Conservation (phyloP, 2,329 filamentous ascomycete species). For the Pyricularia grisea region DNA sequence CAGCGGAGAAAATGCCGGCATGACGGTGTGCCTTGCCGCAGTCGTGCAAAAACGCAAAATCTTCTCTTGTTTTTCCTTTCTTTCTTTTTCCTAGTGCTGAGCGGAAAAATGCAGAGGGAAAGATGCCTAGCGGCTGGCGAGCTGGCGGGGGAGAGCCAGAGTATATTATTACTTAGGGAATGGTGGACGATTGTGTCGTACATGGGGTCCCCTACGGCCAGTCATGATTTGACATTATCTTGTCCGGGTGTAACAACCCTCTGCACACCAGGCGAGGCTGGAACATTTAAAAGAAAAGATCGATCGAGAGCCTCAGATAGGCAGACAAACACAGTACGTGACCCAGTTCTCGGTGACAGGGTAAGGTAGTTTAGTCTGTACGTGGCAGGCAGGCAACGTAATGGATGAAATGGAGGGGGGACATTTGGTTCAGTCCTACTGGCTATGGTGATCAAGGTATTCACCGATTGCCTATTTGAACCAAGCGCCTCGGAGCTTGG, state of each 20-base stretch:
- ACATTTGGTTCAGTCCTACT: not conserved
- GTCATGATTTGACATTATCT: not conserved
- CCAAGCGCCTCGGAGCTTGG: not conserved
- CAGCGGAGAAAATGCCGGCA: not conserved
- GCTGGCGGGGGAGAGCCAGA: not conserved
- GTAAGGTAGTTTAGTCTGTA: too few species aligned
- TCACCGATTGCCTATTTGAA: not conserved
- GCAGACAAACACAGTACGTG: not conserved
- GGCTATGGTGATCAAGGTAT: not conserved
- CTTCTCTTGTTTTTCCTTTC: too few species aligned
- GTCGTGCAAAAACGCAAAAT: not conserved
- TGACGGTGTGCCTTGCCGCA: conserved; percentile 1
- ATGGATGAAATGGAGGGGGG: not conserved
- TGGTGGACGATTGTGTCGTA: not conserved
- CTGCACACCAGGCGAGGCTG: not conserved
- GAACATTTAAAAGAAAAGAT: not conserved
- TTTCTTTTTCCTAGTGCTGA: not conserved
- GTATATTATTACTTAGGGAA: not conserved
- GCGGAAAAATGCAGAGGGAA: not conserved
- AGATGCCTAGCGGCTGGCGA: not conserved
- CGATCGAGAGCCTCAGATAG: not conserved
- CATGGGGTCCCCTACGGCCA: not conserved
- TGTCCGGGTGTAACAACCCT: not conserved
- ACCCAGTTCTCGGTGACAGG: too few species aligned
- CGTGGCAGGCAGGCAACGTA: not conserved